phyloP scores from a whole-genome alignment of 2,329 filamentous ascomycete species.

The Pseudophaeomoniella oleicola region DNA sequence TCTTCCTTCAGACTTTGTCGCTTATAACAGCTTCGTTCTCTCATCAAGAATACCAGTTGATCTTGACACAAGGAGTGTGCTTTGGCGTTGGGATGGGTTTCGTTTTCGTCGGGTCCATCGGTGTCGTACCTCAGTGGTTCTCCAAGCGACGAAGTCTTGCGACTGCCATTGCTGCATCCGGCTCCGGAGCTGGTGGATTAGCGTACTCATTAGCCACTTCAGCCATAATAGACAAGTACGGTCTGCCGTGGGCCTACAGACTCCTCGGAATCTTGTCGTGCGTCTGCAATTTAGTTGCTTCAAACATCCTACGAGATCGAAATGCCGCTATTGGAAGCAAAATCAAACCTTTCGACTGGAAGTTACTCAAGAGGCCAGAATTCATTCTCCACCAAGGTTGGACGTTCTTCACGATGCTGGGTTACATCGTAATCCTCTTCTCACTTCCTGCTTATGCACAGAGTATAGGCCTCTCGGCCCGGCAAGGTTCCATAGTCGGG shows the following conservation, averaged over 20 bases:
- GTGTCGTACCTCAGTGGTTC: slow-evolving; percentile 49
- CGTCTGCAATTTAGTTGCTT: slow-evolving; percentile 35
- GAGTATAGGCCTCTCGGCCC: slow-evolving; percentile 40
- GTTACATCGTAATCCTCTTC: slow-evolving; percentile 51
- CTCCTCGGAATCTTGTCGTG: slow-evolving; percentile 39
- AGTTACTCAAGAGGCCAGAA: slow-evolving; percentile 37
- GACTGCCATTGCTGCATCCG: slow-evolving; percentile 44
- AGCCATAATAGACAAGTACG: slow-evolving; percentile 40
- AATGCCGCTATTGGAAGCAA: slow-evolving; percentile 40
- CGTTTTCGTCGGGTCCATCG: slow-evolving; percentile 41
- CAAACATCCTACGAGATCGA: slow-evolving; percentile 41
- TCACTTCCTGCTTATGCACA: slow-evolving; percentile 48
- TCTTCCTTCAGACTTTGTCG: slow-evolving; percentile 30
- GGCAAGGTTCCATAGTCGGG: slow-evolving; percentile 47
- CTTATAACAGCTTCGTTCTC: slow-evolving; percentile 44
- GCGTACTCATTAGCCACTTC: slow-evolving; percentile 44
- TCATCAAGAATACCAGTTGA: slow-evolving; percentile 43
- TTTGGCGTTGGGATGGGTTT: slow-evolving; percentile 51
- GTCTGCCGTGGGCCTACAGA: slow-evolving; percentile 46
- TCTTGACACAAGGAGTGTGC: slow-evolving; percentile 45
- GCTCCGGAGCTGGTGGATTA: slow-evolving; percentile 45
- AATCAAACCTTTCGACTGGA: slow-evolving; percentile 37
- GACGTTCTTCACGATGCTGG: slow-evolving; percentile 48
- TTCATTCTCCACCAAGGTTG: slow-evolving; percentile 44
- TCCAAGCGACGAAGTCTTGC: slow-evolving; percentile 41